Conservation (phyloP, 768 basidiomycete genomes). For the Lentinula lateritia region DNA sequence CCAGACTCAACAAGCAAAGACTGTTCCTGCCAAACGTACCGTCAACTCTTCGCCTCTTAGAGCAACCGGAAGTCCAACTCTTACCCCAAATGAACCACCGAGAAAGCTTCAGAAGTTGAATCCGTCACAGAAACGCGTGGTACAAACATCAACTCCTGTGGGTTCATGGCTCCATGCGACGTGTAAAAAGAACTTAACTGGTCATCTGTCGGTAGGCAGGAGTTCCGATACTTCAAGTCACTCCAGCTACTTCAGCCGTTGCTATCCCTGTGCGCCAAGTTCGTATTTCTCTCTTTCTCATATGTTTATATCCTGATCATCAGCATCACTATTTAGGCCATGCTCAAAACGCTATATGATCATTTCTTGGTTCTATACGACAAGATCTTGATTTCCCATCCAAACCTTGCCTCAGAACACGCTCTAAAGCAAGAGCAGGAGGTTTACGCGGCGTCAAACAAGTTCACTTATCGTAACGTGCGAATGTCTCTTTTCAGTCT, state of each 20-base stretch:
- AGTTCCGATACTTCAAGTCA: conserved; percentile 59
- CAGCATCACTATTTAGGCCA: conserved; percentile 34
- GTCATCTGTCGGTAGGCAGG: conserved; percentile 39
- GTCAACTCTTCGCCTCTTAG: conserved; percentile 26
- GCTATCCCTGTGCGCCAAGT: conserved; percentile 74
- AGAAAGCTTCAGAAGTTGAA: conserved; percentile 59
- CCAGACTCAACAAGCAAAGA: conserved; percentile 2
- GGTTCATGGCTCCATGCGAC: neutral
- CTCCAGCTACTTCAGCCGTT: conserved; percentile 65
- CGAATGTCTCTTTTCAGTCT: conserved; percentile 14
- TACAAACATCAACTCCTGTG: conserved; percentile 30
- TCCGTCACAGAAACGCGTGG: conserved; percentile 31
- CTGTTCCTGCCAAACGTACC: conserved; percentile 51
- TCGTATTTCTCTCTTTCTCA: conserved; percentile 12
- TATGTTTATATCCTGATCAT: conserved; percentile 4
- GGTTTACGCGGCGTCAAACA: conserved; percentile 68
- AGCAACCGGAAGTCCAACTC: conserved; percentile 13
- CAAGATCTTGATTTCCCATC: conserved; percentile 43
- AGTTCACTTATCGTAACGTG: conserved; percentile 81
- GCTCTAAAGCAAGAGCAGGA: conserved; percentile 79
- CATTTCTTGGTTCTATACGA: conserved; percentile 70
- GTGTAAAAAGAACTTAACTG: neutral
- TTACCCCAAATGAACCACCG: conserved; percentile 42
- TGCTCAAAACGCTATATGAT: conserved; percentile 71
- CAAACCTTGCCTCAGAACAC: conserved; percentile 68